Base-by-base conservation (phyloP, 345 rosid species). In the Arabidopsis arenosa region DNA sequence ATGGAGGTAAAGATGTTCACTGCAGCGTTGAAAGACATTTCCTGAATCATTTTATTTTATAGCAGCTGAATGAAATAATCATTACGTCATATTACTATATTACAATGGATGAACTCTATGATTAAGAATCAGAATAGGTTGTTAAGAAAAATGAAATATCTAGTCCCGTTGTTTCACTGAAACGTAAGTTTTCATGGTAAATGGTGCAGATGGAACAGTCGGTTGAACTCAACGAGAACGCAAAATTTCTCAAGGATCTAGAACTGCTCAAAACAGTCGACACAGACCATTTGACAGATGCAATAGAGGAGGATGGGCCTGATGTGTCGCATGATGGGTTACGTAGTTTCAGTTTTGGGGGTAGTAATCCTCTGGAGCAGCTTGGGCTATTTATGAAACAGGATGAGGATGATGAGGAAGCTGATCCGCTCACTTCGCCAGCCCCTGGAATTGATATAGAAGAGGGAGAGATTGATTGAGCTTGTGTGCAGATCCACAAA, bases 171-270 rank as follows among this genome's bases (percentile, higher is more conserved):
- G 26, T 37, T 10, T 55, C 15, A 21, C 30, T 65, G 45, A 73
- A 43, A 43, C 48, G 10, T 54, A 3, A 9, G 14, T 64, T 71
- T 13, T 66, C 21, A 26, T 57, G 32, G 67, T 43, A 56, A 64
- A 66, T 23, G 72, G 9, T 45, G 78, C 96, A 93, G 98, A 91
- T 93, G 89, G 96, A 91, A 72, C 89, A 88, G 85, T 91, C 93
- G 0, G 98, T 90, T 30, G 93, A 88, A 32, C 90, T 91, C 64
- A 89, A 93, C 47, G 96, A 87, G 83, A 89, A 83, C 73, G 75
- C 93, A 75, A 81, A 75, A 59, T 89, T 88, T 72, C 84, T 91
- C 83, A 80, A 89, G 82, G 97, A 93, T 73, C 68, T 93, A 40
- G 93, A 93, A 74, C 80, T 89, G 93, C 86, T 93, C 7, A 81